phyloP scores from a whole-genome alignment of 108 stramenopile species.

The Schizochytrium sp. region DNA sequence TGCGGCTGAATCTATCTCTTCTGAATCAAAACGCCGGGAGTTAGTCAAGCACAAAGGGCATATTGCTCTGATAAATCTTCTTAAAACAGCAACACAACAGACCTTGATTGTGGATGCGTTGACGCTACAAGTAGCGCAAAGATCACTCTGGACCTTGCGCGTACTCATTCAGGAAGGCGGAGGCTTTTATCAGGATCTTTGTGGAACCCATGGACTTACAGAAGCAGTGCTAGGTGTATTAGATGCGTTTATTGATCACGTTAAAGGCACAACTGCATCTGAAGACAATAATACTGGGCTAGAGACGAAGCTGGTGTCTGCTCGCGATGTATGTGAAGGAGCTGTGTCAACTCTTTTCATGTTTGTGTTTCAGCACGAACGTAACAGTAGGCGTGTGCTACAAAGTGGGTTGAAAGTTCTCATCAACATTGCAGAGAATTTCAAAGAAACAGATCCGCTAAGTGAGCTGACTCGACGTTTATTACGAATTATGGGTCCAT shows the following conservation, averaged over 20 bases:
- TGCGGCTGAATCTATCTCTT: not conserved
- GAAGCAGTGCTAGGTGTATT: not conserved
- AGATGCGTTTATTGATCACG: not conserved
- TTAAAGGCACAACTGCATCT: not conserved
- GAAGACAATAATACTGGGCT: not conserved
- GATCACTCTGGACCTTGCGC: conserved; percentile 32
- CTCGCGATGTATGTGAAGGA: conserved; percentile 41
- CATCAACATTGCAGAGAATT: conserved; percentile 22
- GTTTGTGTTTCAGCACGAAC: not conserved
- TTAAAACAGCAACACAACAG: not conserved
- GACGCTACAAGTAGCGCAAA: not conserved
- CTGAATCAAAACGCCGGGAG: conserved; percentile 18
- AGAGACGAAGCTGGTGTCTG: not conserved
- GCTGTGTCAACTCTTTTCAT: not conserved
- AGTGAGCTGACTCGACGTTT: not conserved
- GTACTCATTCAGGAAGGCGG: not conserved
- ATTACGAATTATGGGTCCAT: conserved; percentile 43
- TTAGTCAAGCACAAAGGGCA: conserved; percentile 3
- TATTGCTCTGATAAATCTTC: not conserved
- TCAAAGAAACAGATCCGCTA: not conserved
- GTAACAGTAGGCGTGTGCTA: not conserved
- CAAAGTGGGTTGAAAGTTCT: conserved; percentile 31
- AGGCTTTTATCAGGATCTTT: not conserved
- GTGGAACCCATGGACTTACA: not conserved
- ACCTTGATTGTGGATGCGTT: not conserved